Base-by-base conservation (phyloP, 306 rosid genomes). In the Corylus americana region DNA sequence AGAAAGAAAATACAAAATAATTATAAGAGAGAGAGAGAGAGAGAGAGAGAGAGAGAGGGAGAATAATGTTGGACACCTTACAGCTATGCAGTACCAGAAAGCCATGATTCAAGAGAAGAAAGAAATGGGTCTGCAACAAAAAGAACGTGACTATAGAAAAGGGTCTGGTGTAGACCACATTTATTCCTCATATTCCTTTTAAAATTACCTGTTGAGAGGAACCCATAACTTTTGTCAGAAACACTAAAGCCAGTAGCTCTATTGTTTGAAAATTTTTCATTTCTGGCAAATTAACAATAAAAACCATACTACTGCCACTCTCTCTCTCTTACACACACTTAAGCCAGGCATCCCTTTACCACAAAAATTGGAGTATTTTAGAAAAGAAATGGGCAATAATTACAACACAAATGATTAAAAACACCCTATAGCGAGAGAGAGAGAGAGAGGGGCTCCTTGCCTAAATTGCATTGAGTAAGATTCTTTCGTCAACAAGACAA, bases 101-200 rank as follows among this genome's bases (percentile, higher is more conserved):
- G 85, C 76, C 87, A 93, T 93, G 90, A 91, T 93, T 88, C 83
- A 83, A 90, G 90, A 79, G 92, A 85, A 89, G 93, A 93, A 90
- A 87, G 87, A 87, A 87, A 83, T 74, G 50, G 77, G 82, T 74
- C 79, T 78, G 86, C 71, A 63, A 77, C 78, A 69, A 67, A 85
- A 84, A 80, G 77, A 75, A 72, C 47, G 70, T 57, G 73, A 78
- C 71, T 71, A 42, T 42, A 79, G 78, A 55, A 87, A 86, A 82
- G 74, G 87, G 10, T 66, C 74, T 84, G 91, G 85, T 85, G 83
- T 83, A 88, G 88, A 86, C 90, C 91, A 80, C 84, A 91, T 90
- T 84, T 86, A 74, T 87, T 75, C 82, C 82, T 79, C 88, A 62
- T 82, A 64, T 77, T 77, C 47, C 20, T 69, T 53, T 64, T 18